A percentile compares a stretch with the other conserved stretches of the same genome.
These are phyloP conservation scores for Capsella rubella DNA, from an alignment of 441 rosid species.

Conservation along the genomic window DNA sequence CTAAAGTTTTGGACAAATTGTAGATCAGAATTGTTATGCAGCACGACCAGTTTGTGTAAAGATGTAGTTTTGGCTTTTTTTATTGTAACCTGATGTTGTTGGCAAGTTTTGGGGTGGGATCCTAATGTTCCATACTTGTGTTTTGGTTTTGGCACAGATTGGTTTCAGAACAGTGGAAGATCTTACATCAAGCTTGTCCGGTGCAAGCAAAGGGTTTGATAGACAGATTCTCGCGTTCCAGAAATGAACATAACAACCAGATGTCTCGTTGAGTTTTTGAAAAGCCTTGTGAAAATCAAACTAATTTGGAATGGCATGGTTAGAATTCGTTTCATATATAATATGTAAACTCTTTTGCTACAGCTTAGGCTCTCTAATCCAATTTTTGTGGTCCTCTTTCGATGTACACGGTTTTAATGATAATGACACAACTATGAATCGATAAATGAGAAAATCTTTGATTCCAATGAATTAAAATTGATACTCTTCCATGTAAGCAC, in stretches of 20 bases:
- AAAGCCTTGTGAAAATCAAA: constrained; percentile 21
- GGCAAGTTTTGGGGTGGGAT: not conserved
- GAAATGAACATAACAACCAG: constrained; percentile 56
- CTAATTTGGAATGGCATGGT: constrained; percentile 13
- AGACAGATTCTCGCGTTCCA: constrained; percentile 80
- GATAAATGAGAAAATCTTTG: not conserved
- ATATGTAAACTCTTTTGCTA: constrained; percentile 21
- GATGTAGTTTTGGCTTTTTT: not conserved
- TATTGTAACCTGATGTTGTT: not conserved
- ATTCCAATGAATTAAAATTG: constrained; percentile 16
- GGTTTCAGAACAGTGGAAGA: constrained; percentile 87
- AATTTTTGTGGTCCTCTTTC: not conserved
- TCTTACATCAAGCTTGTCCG: constrained; percentile 67
- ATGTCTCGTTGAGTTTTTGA: constrained; percentile 20
- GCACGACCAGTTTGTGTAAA: not conserved
- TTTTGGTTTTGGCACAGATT: constrained; percentile 59
- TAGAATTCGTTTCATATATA: not conserved
- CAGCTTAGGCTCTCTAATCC: constrained; percentile 11
- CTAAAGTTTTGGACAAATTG: not conserved
- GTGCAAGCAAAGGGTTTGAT: constrained; percentile 75
- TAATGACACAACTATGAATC: not conserved
- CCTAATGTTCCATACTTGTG: constrained; percentile 11
- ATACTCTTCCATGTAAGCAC: constrained; percentile 5
- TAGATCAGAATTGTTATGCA: not conserved
- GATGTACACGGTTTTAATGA: not conserved